Evolutionary conservation across 768 basidiomycete species (phyloP), one percentile per base, ranked within the genome.

Genomic region (Kwoniella mangroviensis): DNA sequence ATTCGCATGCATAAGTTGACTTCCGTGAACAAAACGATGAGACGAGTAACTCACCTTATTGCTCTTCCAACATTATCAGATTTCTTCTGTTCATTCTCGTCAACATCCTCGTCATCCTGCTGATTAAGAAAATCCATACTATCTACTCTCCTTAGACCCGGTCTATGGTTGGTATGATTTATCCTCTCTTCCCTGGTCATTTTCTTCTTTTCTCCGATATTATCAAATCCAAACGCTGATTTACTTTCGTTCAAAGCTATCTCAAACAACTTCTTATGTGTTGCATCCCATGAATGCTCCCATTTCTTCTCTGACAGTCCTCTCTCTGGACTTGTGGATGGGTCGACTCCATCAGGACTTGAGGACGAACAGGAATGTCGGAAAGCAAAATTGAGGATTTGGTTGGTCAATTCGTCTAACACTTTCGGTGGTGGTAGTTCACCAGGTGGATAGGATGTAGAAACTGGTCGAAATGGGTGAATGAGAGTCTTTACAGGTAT

Each of bases 361-460:
- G 58, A 60, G 4, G 51, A 45, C 28, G 51, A 56, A 22, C 53
- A 60, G 40, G 53, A 40, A 21, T 61, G 43, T 7, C 67, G 28
- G 57, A 75, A 69, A 24, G 76, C 77, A 65, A 74, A 80, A 6
- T 75, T 52, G 11, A 82, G 62, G 56, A 83, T 77, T 67, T 83
- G 81, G 41, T 76, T 73, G 12, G 82, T 79, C 12, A 83, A 64
- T 61, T 83, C 82, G 59, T 83, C 82, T 13, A 83, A 63, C 22
- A 77, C 73, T 11, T 71, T 43, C 9, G 76, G 58, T 1, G 78
- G 78, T 6, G 82, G 82, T 9, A 83, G 69, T n/a, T 76, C 73
- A 13, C 77, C 77, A 0, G 82, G 82, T 11, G 82, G 80, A 68
- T 75, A 83, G 3, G 75, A 70, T 15, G 72, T 69, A 2, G 81